phyloP scores from a whole-genome alignment of 495 filamentous ascomycete species.

The Cercophora newfieldiana region DNA sequence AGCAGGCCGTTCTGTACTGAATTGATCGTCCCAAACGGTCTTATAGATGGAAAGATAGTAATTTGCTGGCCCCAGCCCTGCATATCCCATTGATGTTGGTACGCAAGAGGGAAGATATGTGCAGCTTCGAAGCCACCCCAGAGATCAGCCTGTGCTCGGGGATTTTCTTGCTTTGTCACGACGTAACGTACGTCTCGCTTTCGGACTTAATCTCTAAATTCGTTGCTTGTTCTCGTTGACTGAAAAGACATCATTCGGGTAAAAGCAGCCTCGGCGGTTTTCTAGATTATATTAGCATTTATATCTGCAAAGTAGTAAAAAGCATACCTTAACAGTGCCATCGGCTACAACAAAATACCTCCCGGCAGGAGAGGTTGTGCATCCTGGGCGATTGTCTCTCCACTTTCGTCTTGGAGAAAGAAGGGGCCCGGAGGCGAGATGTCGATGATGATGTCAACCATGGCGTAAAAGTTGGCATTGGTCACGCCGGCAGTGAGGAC shows the following conservation, averaged over 20 bases:
- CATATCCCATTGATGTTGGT: constrained; percentile 7
- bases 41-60: constrained; percentile 1
- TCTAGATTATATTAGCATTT: constrained; percentile 15
- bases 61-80: constrained; percentile 1
- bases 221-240: constrained; percentile 3
- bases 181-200: constrained; percentile 10
- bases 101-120: no score
- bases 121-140: no score
- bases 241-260: constrained; percentile 3
- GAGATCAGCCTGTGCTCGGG: not conserved
- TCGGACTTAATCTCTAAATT: constrained; percentile 8
- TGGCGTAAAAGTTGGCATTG: no score
- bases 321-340: constrained; percentile 9
- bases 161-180: constrained; percentile 12
- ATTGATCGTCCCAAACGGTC: constrained; percentile 7
- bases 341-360: constrained; percentile 13
- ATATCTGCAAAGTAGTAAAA: constrained; percentile 8
- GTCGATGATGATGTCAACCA: no score
- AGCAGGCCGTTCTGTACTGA: constrained; percentile 14
- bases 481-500: not conserved
- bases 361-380: constrained; percentile 6
- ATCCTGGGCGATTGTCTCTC: constrained; percentile 2
- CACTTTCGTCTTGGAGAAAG: no score
- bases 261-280: constrained; percentile 6
- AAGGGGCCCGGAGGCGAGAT: no score